Evolutionary conservation across 1,284 basidiomycete genomes (phyloP).

Genomic region (Inonotus hispidus): DNA sequence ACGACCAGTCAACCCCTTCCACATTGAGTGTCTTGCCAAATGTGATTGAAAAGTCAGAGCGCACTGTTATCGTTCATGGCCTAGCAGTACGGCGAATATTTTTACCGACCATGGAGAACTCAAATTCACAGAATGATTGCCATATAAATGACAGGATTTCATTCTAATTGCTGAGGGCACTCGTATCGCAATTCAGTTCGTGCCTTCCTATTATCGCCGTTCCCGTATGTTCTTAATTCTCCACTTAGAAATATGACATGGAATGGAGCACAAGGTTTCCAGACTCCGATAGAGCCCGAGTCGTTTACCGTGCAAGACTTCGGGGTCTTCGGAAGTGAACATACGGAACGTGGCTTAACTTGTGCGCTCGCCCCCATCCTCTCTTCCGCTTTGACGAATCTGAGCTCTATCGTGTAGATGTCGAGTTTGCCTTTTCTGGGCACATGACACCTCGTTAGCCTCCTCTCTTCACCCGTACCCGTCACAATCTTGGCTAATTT

Average conservation of each 20-base stretch:
- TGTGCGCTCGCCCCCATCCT: slow-evolving; percentile 24
- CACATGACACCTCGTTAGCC: slow-evolving; percentile 54
- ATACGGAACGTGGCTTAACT: slow-evolving; percentile 33
- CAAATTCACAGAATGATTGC: too few species aligned
- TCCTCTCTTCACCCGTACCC: background rate
- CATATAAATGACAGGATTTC: slow-evolving; percentile 44
- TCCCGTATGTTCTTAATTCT: background rate
- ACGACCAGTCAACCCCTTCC: slow-evolving; percentile 34
- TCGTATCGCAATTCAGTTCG: slow-evolving; percentile 49
- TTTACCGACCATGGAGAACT: too few species aligned
- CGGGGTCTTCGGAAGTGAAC: slow-evolving; percentile 33
- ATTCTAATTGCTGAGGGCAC: slow-evolving; percentile 53
- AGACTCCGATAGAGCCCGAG: slow-evolving; percentile 33
- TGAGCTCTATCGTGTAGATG: slow-evolving; percentile 30
- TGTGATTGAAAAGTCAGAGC: slow-evolving; percentile 35
- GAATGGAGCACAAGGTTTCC: slow-evolving; percentile 36
- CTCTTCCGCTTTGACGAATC: background rate
- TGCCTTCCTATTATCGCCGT: slow-evolving; percentile 19
- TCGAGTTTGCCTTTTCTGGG: slow-evolving; percentile 51
- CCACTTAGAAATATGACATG: slow-evolving; percentile 35
- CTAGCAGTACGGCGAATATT: slow-evolving; percentile 23
- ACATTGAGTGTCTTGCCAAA: slow-evolving; percentile 35
- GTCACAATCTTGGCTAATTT: background rate
- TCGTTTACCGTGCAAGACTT: slow-evolving; percentile 33
- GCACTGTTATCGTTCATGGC: slow-evolving; percentile 34